Base-by-base conservation (phyloP, 768 basidiomycete genomes). In the Leucocoprinus sp. region DNA sequence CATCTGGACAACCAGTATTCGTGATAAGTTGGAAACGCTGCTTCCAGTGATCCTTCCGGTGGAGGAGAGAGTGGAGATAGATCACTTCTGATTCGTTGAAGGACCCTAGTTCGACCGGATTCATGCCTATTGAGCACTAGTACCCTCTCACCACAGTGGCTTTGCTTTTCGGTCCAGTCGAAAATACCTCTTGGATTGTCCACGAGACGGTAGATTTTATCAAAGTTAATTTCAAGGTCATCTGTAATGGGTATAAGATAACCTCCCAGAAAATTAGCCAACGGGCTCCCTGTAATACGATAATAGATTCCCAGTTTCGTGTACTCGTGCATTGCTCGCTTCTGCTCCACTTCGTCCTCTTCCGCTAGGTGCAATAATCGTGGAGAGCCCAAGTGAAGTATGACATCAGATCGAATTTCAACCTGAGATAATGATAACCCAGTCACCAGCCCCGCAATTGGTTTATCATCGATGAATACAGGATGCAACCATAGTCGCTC, bases 181-280 rank as follows among this genome's bases (percentile, higher is more conserved):
- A 59, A 58, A 15, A 57, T 66, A 8, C 82, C 82, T 8, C 56
- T 60, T 1, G 76, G 78, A 37, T 74, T 62, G 4, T 62, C 47
- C 38, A 84, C 59, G 8, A 82, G 61, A 7, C 57, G 56, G 22
- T 72, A 57, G 53, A 90, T 82, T 0, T 67, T 68, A 9, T 63
- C 56, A 45, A 76, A 85, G 63, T 91, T 82, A 19, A 79, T 71
- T 35, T 69, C 64, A 15, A 61, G 57, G 22, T 68, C 61, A 33
- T 60, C 55, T n/a, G 65, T 68, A 38, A 92, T 61, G 4, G 84
- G 87, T 18, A 84, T 75, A 28, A 92, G 63, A 58, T 78, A 86
- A 49, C 80, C 71, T 45, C 76, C 75, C 37, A 80, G 64, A 5
- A 71, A 70, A 2, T 65, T 62, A 17, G 61, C 54, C 50, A 83